Evolutionary conservation across 306 rosid species (phyloP).

Genomic region (Castanea sativa): DNA sequence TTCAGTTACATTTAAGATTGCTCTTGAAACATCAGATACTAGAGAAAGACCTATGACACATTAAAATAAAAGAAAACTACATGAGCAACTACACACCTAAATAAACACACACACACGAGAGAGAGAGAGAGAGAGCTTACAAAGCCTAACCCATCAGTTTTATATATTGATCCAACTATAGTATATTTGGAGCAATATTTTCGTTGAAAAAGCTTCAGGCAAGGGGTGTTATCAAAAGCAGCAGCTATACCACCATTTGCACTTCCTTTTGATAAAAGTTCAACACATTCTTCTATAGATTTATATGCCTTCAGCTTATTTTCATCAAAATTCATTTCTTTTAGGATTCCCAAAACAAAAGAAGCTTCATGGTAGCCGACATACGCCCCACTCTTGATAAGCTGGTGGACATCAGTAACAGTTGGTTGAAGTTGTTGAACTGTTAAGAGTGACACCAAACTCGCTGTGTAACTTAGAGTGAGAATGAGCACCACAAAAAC

Average conservation of each 20-base stretch:
- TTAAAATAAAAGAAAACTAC: not conserved
- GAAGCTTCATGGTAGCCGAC: constrained; percentile 49
- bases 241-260: constrained; percentile 43
- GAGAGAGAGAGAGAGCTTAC: constrained; percentile 18
- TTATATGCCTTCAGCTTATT: constrained; percentile 9
- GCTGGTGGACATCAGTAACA: constrained; percentile 32
- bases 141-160: constrained; percentile 56
- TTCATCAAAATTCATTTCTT: constrained; percentile 28
- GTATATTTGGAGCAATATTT: constrained; percentile 41
- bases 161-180: constrained; percentile 24
- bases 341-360: constrained; percentile 35
- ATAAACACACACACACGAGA: not conserved
- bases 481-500: constrained; percentile 57
- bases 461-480: constrained; percentile 65
- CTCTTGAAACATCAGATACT: constrained; percentile 48
- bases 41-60: constrained; percentile 39
- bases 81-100: not conserved
- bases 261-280: constrained; percentile 24
- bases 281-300: constrained; percentile 15
- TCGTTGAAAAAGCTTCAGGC: constrained; percentile 27
- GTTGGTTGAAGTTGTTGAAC: constrained; percentile 52
- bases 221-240: constrained; percentile 50
- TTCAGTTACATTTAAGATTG: constrained; percentile 47
- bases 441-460: constrained; percentile 56
- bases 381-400: constrained; percentile 21